A percentile compares a stretch with the other conserved stretches of the same genome.
Evolutionary conservation across 805 yeast genomes (phyloP).

Genomic region (Cyberlindnera veronae): DNA sequence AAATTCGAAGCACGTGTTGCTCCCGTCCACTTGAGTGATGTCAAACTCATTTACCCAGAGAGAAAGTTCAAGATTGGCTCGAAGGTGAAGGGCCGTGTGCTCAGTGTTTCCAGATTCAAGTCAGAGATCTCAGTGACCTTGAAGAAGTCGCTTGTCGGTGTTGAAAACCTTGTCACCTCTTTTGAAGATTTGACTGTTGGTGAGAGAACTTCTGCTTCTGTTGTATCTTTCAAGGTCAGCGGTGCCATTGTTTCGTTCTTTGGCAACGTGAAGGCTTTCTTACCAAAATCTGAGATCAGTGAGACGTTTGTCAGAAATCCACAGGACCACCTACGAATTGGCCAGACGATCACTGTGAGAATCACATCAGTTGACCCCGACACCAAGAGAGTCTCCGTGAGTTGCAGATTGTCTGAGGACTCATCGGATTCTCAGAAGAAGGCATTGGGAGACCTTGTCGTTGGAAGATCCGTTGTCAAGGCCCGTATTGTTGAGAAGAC

Average conservation of each 20-base stretch:
- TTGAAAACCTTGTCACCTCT: conserved; percentile 34
- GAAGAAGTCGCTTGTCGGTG: conserved; percentile 76
- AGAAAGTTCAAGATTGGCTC: conserved; percentile 85
- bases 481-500: conserved; percentile 70
- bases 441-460: conserved; percentile 43
- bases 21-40: conserved; percentile 75
- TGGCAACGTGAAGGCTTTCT: conserved; percentile 70
- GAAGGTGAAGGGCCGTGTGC: conserved; percentile 71
- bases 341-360: conserved; percentile 79
- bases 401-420: conserved; percentile 65
- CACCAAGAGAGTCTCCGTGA: conserved; percentile 56
- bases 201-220: conserved; percentile 63
- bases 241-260: conserved; percentile 88
- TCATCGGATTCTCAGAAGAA: conserved; percentile 44
- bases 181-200: conserved; percentile 56
- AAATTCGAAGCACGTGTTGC: conserved; percentile 75
- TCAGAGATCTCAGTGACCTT: conserved; percentile 62
- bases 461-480: conserved; percentile 60
- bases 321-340: conserved; percentile 70
- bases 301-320: conserved; percentile 82
- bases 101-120: conserved; percentile 42
- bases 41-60: conserved; percentile 83
- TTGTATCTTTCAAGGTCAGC: conserved; percentile 61
- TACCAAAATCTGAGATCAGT: conserved; percentile 86
- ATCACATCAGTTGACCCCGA: conserved; percentile 54